Percentiles rank a stretch among this genome's conserved stretches.
Evolutionary conservation across 2,329 filamentous ascomycete species (phyloP).

Genomic region (Colletotrichum sp.): DNA sequence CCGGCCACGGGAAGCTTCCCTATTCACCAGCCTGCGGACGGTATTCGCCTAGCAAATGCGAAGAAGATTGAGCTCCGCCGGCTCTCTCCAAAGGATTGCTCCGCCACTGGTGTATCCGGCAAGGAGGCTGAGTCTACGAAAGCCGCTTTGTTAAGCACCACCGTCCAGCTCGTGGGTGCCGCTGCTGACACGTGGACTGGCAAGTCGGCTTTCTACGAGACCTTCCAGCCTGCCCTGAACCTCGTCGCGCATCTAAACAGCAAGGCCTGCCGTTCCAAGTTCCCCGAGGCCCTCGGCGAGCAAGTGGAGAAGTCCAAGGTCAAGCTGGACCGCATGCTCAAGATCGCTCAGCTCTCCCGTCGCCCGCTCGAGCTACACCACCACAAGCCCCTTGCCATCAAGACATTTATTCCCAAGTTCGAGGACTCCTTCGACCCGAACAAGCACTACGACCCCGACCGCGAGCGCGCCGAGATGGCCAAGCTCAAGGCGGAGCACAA

Average conservation of each 20-base stretch:
- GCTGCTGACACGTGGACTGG: conserved; percentile 76
- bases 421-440: conserved; percentile 93
- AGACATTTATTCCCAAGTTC: conserved; percentile 89
- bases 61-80: conserved; percentile 50
- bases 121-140: conserved; percentile 43
- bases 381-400: conserved; percentile 88
- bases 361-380: conserved; percentile 87
- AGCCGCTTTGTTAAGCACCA: conserved; percentile 65
- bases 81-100: conserved; percentile 65
- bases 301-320: conserved; percentile 45
- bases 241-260: conserved; percentile 67
- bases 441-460: conserved; percentile 97
- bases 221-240: conserved; percentile 69
- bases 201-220: conserved; percentile 78
- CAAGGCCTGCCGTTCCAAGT: conserved; percentile 53
- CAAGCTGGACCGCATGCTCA: conserved; percentile 60
- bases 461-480: conserved; percentile 82
- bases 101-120: conserved; percentile 28
- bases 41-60: conserved; percentile 54
- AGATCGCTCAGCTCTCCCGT: conserved; percentile 68
- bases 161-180: conserved; percentile 68
- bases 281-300: conserved; percentile 49
- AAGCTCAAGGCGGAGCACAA: conserved; percentile 92
- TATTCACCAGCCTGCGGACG: conserved; percentile 58
- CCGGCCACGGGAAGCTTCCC: conserved; percentile 63